Conservation (phyloP, 768 basidiomycete species). For the Pisolithus microcarpus region DNA sequence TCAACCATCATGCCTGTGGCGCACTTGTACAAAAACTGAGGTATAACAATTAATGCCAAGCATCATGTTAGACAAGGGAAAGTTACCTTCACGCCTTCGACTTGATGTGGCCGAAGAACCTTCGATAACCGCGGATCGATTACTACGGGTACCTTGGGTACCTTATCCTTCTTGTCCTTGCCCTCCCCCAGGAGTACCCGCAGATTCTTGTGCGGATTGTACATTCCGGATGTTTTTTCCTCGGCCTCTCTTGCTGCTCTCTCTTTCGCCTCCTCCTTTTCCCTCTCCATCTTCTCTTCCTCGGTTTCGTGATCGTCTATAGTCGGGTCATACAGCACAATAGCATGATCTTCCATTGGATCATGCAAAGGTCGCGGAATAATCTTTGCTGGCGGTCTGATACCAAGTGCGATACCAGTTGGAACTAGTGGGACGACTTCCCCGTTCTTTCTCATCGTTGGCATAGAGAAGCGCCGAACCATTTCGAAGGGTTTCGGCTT, state of each 20-base stretch:
- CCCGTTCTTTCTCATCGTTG: constrained; percentile 69
- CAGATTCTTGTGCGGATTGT: constrained; percentile 89
- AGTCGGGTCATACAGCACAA: constrained; percentile 95
- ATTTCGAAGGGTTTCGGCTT: constrained; percentile 72
- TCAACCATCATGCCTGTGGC: constrained; percentile 90
- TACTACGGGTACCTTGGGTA: constrained; percentile 87
- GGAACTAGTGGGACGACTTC: constrained; percentile 46
- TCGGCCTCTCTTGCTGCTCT: constrained; percentile 55
- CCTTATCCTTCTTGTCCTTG: constrained; percentile 53
- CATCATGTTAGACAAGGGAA: background rate
- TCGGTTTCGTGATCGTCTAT: constrained; percentile 89
- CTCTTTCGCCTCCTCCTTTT: constrained; percentile 65
- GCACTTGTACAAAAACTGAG: constrained; percentile 90
- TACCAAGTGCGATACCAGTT: constrained; percentile 75
- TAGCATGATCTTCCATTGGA: constrained; percentile 96
- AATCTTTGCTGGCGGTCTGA: constrained; percentile 70
- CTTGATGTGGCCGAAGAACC: constrained; percentile 92
- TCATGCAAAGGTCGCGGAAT: constrained; percentile 92
- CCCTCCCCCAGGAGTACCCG: constrained; percentile 69
- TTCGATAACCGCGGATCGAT: constrained; percentile 86
- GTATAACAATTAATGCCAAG: constrained; percentile 1
- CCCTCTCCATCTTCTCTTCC: constrained; percentile 68
- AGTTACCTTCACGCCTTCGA: constrained; percentile 92
- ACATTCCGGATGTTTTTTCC: constrained; percentile 67
- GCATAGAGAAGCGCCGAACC: constrained; percentile 73